Conservation (phyloP, 768 basidiomycete species). For the Lactarius psammicola region DNA sequence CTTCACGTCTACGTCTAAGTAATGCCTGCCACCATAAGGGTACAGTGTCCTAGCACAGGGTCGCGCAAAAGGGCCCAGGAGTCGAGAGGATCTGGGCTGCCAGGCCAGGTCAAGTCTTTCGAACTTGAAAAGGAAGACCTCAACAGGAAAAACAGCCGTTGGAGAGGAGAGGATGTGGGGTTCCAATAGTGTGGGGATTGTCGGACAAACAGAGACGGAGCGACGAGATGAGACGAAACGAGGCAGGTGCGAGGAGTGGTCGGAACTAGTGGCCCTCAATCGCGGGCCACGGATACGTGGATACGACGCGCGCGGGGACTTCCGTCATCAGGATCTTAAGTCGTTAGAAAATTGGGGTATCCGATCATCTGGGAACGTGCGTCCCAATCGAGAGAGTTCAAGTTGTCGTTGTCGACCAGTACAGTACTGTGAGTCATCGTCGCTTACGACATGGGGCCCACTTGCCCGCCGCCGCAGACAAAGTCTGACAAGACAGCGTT, state of each 20-base stretch:
- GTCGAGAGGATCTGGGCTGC: not conserved
- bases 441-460: not conserved
- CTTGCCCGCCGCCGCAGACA: not conserved
- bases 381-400: not conserved
- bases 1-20: not conserved
- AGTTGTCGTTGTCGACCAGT: not conserved
- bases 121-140: not conserved
- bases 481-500: not conserved
- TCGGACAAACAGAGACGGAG: not conserved
- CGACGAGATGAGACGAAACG: not conserved
- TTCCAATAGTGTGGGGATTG: not conserved
- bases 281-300: no score
- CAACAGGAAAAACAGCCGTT: not conserved
- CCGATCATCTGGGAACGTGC: not conserved
- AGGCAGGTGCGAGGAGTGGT: not conserved
- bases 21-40: not conserved
- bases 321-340: not conserved
- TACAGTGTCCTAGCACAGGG: not conserved
- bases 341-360: not conserved
- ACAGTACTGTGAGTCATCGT: not conserved
- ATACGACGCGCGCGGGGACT: not conserved
- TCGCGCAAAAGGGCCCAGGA: not conserved
- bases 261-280: no score
- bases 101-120: not conserved
- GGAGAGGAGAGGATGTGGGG: not conserved